These are phyloP conservation scores for Colletotrichum scovillei DNA, from an alignment of 2,329 filamentous ascomycete genomes.

Conservation along the genomic window DNA sequence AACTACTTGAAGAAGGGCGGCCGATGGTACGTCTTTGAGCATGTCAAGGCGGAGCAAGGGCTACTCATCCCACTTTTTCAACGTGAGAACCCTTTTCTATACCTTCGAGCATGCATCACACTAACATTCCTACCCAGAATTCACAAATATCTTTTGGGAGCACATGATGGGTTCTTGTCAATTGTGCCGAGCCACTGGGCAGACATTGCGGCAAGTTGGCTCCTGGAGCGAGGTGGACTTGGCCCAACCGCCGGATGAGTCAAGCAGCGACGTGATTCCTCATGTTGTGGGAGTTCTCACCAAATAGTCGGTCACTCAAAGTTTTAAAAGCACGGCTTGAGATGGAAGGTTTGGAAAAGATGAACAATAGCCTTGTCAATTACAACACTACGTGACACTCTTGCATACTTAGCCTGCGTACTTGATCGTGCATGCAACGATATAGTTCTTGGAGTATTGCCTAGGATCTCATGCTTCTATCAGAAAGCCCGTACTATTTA, in stretches of 20 bases:
- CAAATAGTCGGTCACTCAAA: neutral
- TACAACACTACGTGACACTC: too few species aligned
- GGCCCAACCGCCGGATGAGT: neutral
- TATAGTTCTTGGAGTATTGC: too few species aligned
- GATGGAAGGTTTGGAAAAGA: too few species aligned
- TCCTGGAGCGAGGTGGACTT: conserved; percentile 4
- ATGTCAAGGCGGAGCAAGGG: conserved; percentile 51
- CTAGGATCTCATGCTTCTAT: too few species aligned
- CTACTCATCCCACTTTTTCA: conserved; percentile 53
- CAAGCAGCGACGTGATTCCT: neutral
- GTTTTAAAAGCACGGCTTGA: too few species aligned
- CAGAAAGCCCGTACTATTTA: too few species aligned
- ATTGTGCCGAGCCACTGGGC: neutral
- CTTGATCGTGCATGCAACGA: too few species aligned
- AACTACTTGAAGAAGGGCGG: conserved; percentile 61
- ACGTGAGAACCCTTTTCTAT: conserved; percentile 43
- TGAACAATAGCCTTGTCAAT: too few species aligned
- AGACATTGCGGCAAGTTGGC: neutral
- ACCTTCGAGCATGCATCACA: neutral
- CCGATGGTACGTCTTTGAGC: conserved; percentile 64
- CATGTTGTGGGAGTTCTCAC: conserved; percentile 8
- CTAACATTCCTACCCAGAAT: conserved; percentile 40
- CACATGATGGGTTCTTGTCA: conserved; percentile 12
- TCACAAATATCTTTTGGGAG: conserved; percentile 57
- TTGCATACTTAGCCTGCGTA: too few species aligned